Evolutionary conservation across 371 early-diverging fungal species (phyloP).

Genomic region (Mortierella sp.): DNA sequence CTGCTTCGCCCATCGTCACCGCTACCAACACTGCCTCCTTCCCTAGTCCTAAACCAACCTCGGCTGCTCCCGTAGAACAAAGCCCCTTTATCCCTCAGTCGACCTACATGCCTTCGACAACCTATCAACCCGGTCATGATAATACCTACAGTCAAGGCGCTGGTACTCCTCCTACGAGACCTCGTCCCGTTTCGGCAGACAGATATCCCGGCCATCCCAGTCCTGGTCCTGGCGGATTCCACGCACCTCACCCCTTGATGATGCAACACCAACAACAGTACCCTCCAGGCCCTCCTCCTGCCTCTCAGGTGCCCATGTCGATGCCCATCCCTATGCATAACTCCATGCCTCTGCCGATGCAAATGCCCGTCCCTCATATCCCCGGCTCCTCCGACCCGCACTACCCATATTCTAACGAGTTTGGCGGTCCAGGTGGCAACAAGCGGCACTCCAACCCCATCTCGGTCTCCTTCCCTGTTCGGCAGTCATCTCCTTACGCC

Average conservation of each 20-base stretch:
- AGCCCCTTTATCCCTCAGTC: constrained; percentile 48
- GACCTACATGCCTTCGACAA: constrained; percentile 42
- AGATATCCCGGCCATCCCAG: not conserved
- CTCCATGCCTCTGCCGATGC: constrained; percentile 32
- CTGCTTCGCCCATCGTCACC: not conserved
- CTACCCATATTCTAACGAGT: not conserved
- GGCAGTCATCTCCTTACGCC: not conserved
- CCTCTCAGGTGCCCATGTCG: constrained; percentile 20
- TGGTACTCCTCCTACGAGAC: constrained; percentile 22
- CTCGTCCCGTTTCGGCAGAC: constrained; percentile 37
- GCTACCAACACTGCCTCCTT: not conserved
- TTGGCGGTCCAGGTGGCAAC: not conserved
- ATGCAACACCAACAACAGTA: constrained; percentile 36
- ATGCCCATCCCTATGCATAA: constrained; percentile 33
- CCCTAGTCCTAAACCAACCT: not conserved
- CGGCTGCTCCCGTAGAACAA: not conserved
- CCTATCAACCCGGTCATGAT: constrained; percentile 22
- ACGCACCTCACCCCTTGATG: constrained; percentile 50
- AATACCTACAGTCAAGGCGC: constrained; percentile 16
- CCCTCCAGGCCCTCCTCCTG: constrained; percentile 34
- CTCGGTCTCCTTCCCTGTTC: constrained; percentile 49
- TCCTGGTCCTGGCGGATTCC: not conserved
- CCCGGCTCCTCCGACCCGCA: constrained; percentile 26
- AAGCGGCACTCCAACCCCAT: constrained; percentile 45
- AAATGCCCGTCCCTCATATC: constrained; percentile 44